Base-by-base conservation (phyloP, 2,329 filamentous ascomycete species). In the Colletotrichum tropicale region DNA sequence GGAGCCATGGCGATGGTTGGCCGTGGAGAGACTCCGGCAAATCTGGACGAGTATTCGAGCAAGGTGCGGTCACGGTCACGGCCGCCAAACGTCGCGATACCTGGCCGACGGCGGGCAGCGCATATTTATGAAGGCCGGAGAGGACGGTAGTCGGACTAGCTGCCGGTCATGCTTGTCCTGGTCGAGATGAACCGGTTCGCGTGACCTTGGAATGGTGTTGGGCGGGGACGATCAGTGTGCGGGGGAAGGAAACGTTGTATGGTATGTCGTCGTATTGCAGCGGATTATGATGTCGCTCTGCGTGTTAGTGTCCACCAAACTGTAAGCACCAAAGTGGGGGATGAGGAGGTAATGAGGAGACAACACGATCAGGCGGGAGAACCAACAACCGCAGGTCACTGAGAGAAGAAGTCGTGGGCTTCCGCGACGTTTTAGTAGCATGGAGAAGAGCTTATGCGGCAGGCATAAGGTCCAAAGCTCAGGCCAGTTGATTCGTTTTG, bases 241-340 rank as follows among this genome's bases (percentile, higher is more conserved):
- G 64, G 74, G 70, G 74, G 36, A 38, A 69, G 65, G 64, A 38
- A 60, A 69, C 70, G 43, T 76, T 74, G 65, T 65, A 64, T 43
- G 56, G 30, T 62, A 26, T 68, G 30, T 36, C 43, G 70, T 72
- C 32, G 70, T 74, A 76, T 76, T 74, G 70, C 58, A 58, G 70
- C 62, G 43, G 30, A n/a, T 24, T 64, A 73, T 65, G 64, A 60
- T 75, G 58, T 73, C 69, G 73, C 67, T 58, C 16, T 68, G 32
- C 43, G 34, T 60, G 70, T 60, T 38, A 58, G 70, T 68, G 64
- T 13, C 34, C 73, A 55, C 26, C 26, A 28, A 16, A 18, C 56
- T 48, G 26, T 28, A 28, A 64, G 58, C 34, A 65, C 24, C 21
- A 30, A 62, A 32, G 56, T 36, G 55, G 73, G 30, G 55, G 64